A percentile compares a stretch with the other conserved stretches of the same genome.
Conservation (phyloP, 2,329 filamentous ascomycete species). For the Colletotrichum noveboracense region DNA sequence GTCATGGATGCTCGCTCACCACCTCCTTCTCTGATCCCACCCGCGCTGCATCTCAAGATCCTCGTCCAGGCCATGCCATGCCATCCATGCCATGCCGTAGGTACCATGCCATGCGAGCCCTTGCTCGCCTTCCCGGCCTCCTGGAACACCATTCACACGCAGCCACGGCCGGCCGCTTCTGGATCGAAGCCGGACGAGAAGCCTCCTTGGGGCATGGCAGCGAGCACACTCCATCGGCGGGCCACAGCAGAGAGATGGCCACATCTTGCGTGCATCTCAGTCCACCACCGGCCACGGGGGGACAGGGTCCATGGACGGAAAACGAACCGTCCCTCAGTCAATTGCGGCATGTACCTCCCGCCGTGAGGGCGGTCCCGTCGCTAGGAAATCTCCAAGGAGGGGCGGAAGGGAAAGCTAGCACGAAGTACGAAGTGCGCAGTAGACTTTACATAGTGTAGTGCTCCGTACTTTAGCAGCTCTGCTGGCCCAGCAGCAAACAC, state of each 20-base stretch:
- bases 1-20: conserved; percentile 8
- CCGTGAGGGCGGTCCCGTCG: neutral
- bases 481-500: neutral
- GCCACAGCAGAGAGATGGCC: conserved; percentile 1
- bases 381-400: conserved; percentile 1
- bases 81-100: conserved; percentile 14
- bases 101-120: conserved; percentile 16
- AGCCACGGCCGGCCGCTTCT: conserved; percentile 10
- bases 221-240: neutral
- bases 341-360: neutral
- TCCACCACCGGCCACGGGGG: neutral
- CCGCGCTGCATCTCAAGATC: conserved; percentile 22
- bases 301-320: neutral
- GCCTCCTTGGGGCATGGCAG: conserved; percentile 12
- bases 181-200: conserved; percentile 8
- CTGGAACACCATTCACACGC: conserved; percentile 17
- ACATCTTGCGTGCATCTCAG: conserved; percentile 19
- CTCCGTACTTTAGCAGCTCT: neutral
- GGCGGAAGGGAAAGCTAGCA: neutral
- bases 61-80: conserved; percentile 12
- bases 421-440: neutral
- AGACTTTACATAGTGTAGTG: neutral
- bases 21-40: conserved; percentile 13
- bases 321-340: neutral
- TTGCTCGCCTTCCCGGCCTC: conserved; percentile 1